Percentiles rank a stretch among this genome's conserved stretches.
Evolutionary conservation across 305 asterid genomes (phyloP).

Genomic region (Stenogyne calaminthoides): DNA sequence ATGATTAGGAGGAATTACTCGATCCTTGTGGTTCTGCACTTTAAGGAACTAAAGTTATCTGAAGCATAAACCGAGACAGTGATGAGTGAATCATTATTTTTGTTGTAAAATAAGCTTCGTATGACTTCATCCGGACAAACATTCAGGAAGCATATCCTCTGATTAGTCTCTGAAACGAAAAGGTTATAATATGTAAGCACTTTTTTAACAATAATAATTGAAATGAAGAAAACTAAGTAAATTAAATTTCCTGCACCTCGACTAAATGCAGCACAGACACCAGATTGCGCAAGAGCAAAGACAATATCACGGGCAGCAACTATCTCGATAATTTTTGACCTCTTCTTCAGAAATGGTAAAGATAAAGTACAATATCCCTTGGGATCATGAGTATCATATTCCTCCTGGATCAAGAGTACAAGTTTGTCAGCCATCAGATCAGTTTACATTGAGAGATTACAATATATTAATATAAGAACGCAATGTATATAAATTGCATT

Average conservation of each 20-base stretch:
- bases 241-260: constrained; percentile 55
- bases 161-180: constrained; percentile 79
- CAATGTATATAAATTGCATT: not conserved
- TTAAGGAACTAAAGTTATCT: constrained; percentile 86
- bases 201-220: constrained; percentile 4
- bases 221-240: not conserved
- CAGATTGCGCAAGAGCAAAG: constrained; percentile 98
- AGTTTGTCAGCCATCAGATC: constrained; percentile 22
- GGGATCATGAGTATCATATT: constrained; percentile 98
- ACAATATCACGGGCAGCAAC: constrained; percentile 98
- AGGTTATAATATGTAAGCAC: constrained; percentile 30
- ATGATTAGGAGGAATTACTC: constrained; percentile 53
- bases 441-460: not conserved
- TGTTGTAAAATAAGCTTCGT: constrained; percentile 95
- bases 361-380: constrained; percentile 71
- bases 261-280: constrained; percentile 97
- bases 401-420: constrained; percentile 60
- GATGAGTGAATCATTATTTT: constrained; percentile 95
- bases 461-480: not conserved
- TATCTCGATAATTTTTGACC: constrained; percentile 90
- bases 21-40: constrained; percentile 95
- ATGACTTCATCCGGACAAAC: constrained; percentile 96
- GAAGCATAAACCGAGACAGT: constrained; percentile 98
- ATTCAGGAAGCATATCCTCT: constrained; percentile 96
- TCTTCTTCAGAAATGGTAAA: constrained; percentile 86